Conservation (phyloP, 164 flowering plant species). For the Dillenia turbinata region DNA sequence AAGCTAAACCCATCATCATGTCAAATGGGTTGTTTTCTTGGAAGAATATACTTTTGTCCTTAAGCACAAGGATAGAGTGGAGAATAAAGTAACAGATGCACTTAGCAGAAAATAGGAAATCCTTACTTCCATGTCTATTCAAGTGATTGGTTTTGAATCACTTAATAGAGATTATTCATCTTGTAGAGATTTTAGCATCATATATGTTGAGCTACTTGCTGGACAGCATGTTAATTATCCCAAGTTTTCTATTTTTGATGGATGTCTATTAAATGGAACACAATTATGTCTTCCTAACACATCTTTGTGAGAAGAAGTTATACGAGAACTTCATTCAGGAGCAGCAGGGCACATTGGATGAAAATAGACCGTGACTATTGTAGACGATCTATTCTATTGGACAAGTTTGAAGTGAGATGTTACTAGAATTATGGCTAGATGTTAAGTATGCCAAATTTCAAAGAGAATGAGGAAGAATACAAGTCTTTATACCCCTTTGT, state of each 20-base stretch:
- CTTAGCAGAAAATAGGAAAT: neutral
- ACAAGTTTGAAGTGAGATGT: neutral
- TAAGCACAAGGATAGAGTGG: neutral
- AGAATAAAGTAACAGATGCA: conserved; percentile 6
- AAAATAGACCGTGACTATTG: conserved; percentile 1
- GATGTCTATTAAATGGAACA: conserved; percentile 1
- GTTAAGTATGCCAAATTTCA: neutral
- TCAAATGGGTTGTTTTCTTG: too few relatives aligned
- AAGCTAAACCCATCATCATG: too few relatives aligned
- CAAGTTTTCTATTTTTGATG: conserved; percentile 1
- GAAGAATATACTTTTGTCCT: neutral
- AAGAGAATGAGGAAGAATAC: conserved; percentile 1
- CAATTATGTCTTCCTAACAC: neutral
- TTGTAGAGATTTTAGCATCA: conserved; percentile 1
- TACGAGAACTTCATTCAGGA: conserved; percentile 1
- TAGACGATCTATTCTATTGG: neutral
- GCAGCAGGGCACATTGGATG: conserved; percentile 5
- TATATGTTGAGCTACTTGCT: neutral
- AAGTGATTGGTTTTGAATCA: conserved; percentile 1
- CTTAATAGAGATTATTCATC: neutral
- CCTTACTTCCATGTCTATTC: neutral
- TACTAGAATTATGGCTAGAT: neutral
- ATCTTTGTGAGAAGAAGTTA: neutral
- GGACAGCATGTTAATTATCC: neutral
- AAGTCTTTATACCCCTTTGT: neutral